Evolutionary conservation across 2,329 filamentous ascomycete species (phyloP).

Genomic region (Clarireedia monteithiana): DNA sequence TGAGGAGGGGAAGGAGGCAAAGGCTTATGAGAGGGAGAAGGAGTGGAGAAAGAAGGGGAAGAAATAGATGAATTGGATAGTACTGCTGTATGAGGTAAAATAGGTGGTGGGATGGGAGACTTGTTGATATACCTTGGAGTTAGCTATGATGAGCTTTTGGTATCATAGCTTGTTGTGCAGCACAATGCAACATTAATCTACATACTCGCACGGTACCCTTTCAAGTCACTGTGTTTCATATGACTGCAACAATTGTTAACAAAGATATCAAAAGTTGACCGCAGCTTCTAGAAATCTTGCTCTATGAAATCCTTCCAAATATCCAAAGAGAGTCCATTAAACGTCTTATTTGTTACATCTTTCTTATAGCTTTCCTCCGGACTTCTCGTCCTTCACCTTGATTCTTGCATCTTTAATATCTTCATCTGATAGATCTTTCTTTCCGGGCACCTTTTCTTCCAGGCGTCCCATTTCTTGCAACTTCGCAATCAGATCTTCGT

Average conservation of each 20-base stretch:
- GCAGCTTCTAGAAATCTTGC: no score
- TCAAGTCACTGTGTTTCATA: no score
- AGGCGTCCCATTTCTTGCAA: constrained; percentile 49
- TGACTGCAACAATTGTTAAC: no score
- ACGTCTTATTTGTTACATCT: no score
- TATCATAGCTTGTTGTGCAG: no score
- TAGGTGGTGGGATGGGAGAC: background rate
- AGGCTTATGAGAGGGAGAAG: constrained; percentile 85
- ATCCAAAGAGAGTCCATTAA: no score
- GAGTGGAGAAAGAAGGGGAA: constrained; percentile 60
- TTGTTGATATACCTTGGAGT: background rate
- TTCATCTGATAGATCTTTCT: constrained; percentile 41
- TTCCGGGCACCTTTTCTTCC: constrained; percentile 40
- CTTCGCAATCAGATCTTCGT: constrained; percentile 56
- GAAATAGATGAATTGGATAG: constrained; percentile 29
- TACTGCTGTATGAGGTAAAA: background rate
- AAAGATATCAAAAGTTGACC: no score
- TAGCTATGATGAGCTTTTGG: background rate
- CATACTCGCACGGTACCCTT: no score
- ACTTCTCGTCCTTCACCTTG: background rate
- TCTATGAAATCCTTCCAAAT: no score
- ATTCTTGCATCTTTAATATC: constrained; percentile 34
- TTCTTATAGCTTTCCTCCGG: constrained; percentile 9
- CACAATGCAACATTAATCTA: no score
- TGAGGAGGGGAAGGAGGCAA: constrained; percentile 79